Conservation (phyloP, 176 grass and related monocot species). For the Rhynchospora tenuis region DNA sequence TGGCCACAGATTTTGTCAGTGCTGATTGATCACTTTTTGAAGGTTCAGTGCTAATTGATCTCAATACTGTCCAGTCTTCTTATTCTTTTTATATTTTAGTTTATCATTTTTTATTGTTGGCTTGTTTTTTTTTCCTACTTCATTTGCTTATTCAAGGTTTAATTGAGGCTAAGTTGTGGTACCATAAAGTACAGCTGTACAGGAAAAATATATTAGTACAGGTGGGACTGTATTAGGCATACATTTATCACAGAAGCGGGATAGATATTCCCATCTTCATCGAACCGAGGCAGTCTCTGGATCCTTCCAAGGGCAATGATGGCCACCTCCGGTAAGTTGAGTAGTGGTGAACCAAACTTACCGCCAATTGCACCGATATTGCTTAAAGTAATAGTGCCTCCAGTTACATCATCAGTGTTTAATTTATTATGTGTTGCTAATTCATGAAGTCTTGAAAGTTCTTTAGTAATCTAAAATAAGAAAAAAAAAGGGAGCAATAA, state of each 20-base stretch:
- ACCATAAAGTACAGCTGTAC: not conserved
- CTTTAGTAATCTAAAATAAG: constrained; percentile 61
- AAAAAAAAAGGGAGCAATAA: not conserved
- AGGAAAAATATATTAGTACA: not conserved
- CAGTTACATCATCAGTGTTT: constrained; percentile 59
- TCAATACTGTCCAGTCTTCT: not conserved
- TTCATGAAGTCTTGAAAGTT: constrained; percentile 65
- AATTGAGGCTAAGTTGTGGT: not conserved
- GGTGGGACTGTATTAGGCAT: not conserved
- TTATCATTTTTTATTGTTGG: not conserved
- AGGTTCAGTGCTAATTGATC: not conserved
- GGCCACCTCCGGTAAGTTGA: constrained; percentile 92
- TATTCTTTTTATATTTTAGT: not conserved
- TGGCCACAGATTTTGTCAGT: not conserved
- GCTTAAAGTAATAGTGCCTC: constrained; percentile 88
- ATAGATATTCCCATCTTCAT: constrained; percentile 57
- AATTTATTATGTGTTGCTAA: constrained; percentile 66
- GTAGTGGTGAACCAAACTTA: constrained; percentile 91
- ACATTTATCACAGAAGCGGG: constrained; percentile 76
- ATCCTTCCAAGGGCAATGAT: constrained; percentile 89
- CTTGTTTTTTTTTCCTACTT: not conserved
- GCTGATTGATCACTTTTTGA: not conserved
- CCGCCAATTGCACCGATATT: constrained; percentile 95
- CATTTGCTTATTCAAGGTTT: not conserved
- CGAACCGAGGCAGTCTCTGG: constrained; percentile 69